Percentiles rank a stretch among this genome's conserved stretches.
phyloP scores from a whole-genome alignment of 768 basidiomycete species.

The Collybia sp. region DNA sequence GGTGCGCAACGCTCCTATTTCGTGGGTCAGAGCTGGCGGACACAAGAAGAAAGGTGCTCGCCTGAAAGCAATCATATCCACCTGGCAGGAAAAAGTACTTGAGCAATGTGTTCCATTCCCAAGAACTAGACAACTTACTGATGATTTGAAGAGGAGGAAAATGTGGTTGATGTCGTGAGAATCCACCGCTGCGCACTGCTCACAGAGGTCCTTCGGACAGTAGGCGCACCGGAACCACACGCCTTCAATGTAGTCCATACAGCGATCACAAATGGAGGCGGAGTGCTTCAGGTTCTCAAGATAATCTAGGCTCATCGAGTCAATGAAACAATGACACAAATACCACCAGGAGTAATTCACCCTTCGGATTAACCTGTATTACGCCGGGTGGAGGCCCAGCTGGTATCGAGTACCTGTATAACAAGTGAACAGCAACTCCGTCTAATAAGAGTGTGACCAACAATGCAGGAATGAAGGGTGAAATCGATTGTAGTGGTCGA shows the following conservation, averaged over 20 bases:
- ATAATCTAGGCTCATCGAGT: constrained; percentile 42
- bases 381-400: constrained; percentile 39
- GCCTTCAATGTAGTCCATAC: constrained; percentile 77
- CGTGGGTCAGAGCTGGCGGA: constrained; percentile 8
- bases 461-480: constrained; percentile 69
- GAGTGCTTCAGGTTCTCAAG: constrained; percentile 55
- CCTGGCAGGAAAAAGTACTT: constrained; percentile 28
- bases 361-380: too few relatives aligned
- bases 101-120: constrained; percentile 1
- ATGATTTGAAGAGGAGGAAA: constrained; percentile 86
- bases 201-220: constrained; percentile 85
- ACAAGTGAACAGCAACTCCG: constrained; percentile 6
- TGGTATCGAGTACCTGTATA: constrained; percentile 55
- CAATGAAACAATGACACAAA: neutral
- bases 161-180: constrained; percentile 80
- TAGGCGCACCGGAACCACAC: constrained; percentile 91
- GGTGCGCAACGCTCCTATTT: constrained; percentile 46
- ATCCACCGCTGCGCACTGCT: constrained; percentile 73
- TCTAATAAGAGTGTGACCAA: constrained; percentile 25
- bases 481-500: constrained; percentile 39
- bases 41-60: constrained; percentile 22
- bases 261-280: constrained; percentile 80
- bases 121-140: constrained; percentile 35
- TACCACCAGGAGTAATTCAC: neutral
- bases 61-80: constrained; percentile 75